phyloP scores from a whole-genome alignment of 495 filamentous ascomycete genomes.

The Letharia lupina region DNA sequence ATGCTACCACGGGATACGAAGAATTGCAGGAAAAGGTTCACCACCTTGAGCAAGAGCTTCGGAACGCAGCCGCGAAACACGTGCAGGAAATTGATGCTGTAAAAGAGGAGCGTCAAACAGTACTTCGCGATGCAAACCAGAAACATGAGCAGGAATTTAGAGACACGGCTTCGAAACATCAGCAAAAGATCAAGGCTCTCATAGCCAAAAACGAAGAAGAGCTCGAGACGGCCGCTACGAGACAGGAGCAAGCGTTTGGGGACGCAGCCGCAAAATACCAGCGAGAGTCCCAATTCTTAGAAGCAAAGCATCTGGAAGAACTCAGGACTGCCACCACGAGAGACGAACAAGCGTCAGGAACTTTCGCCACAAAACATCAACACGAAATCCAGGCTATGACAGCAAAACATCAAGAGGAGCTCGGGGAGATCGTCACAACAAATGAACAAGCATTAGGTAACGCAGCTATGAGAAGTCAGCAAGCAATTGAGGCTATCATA shows the following conservation, averaged over 20 bases:
- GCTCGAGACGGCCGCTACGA: constrained; percentile 7
- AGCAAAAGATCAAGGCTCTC: constrained; percentile 13
- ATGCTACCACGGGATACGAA: not conserved
- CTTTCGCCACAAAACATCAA: constrained; percentile 15
- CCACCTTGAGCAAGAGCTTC: constrained; percentile 13
- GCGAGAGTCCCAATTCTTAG: not conserved
- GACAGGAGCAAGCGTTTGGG: constrained; percentile 14
- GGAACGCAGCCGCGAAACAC: constrained; percentile 3
- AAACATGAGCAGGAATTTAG: constrained; percentile 8
- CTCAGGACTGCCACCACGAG: not conserved
- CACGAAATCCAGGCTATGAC: constrained; percentile 5
- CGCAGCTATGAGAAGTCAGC: not conserved
- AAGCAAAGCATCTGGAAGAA: constrained; percentile 1
- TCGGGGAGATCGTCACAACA: not conserved
- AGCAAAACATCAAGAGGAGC: constrained; percentile 1
- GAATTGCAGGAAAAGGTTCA: not conserved
- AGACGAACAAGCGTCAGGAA: constrained; percentile 2
- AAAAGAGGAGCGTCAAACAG: not conserved
- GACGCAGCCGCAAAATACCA: constrained; percentile 2
- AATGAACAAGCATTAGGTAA: constrained; percentile 7
- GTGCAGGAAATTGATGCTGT: constrained; percentile 4
- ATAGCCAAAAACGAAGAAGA: constrained; percentile 7
- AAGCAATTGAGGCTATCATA: not conserved
- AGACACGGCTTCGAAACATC: constrained; percentile 9
- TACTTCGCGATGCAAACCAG: not conserved